Percentiles rank a stretch among this genome's conserved stretches.
These are phyloP conservation scores for Salix caprea DNA, from an alignment of 345 rosid genomes.

Conservation along the genomic window DNA sequence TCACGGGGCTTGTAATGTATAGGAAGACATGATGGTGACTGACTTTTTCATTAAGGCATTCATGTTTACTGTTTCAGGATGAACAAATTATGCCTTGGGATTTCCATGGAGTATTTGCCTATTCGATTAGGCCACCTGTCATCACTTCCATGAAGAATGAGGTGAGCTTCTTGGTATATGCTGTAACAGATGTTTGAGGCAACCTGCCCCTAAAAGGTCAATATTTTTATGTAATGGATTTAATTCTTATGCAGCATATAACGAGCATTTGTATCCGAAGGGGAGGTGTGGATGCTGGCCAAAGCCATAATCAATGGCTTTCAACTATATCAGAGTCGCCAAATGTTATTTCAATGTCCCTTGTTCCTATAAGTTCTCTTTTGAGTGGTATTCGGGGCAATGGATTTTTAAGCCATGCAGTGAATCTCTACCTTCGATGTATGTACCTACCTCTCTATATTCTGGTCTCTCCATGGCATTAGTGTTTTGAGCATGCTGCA, in stretches of 20 bases:
- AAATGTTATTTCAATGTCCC: conserved; percentile 79
- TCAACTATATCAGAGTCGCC: conserved; percentile 77
- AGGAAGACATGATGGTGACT: neutral
- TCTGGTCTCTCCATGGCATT: neutral
- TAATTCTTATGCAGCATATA: conserved; percentile 38
- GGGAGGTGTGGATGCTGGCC: conserved; percentile 71
- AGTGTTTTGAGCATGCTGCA: neutral
- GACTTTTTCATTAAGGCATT: neutral
- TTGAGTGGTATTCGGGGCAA: conserved; percentile 74
- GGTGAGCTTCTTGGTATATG: conserved; percentile 37
- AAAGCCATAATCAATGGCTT: conserved; percentile 82
- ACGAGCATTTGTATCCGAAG: conserved; percentile 47
- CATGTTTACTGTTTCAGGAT: conserved; percentile 39
- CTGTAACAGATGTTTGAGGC: neutral
- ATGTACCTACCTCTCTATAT: conserved; percentile 26
- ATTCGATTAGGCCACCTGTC: conserved; percentile 36
- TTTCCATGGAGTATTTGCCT: conserved; percentile 31
- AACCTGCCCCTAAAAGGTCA: neutral
- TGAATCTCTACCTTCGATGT: conserved; percentile 92
- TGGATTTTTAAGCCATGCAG: conserved; percentile 81
- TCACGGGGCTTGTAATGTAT: neutral
- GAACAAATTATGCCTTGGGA: conserved; percentile 39
- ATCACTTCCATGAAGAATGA: conserved; percentile 53
- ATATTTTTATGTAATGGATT: neutral
- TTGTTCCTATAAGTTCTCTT: conserved; percentile 89